Evolutionary conservation across 2,329 filamentous ascomycete genomes (phyloP).

Genomic region (Aspergillus carbonarius): DNA sequence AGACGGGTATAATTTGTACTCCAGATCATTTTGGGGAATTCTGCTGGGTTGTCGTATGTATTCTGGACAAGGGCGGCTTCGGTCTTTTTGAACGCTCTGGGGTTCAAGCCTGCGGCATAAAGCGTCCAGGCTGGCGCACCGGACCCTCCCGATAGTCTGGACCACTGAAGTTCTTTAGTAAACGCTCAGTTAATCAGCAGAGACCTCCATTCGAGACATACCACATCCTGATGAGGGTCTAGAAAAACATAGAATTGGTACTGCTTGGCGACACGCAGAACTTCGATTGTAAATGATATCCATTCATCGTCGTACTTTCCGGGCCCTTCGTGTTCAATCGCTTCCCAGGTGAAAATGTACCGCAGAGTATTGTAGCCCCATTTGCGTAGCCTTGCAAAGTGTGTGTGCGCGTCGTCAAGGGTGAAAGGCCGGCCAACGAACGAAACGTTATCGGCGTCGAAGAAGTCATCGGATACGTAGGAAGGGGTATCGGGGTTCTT

Average conservation of each 20-base stretch:
- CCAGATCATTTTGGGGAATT: constrained; percentile 99
- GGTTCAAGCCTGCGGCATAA: constrained; percentile 90
- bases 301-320: constrained; percentile 92
- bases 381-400: constrained; percentile 81
- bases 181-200: constrained; percentile 2
- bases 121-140: constrained; percentile 97
- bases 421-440: constrained; percentile 86
- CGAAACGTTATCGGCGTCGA: constrained; percentile 85
- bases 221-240: constrained; percentile 98
- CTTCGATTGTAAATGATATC: constrained; percentile 84
- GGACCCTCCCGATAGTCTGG: constrained; percentile 87
- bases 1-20: constrained; percentile 93
- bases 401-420: constrained; percentile 75
- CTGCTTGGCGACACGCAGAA: constrained; percentile 77
- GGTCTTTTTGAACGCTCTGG: constrained; percentile 77
- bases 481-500: constrained; percentile 78
- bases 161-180: constrained; percentile 65
- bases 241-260: constrained; percentile 98
- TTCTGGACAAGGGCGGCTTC: constrained; percentile 95
- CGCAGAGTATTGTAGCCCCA: constrained; percentile 96
- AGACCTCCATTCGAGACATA: constrained; percentile 46
- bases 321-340: constrained; percentile 89
- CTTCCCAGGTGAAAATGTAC: constrained; percentile 98
- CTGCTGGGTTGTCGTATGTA: constrained; percentile 77
- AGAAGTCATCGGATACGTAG: constrained; percentile 75